A percentile compares a stretch with the other conserved stretches of the same genome.
Evolutionary conservation across 352 stramenopile species (phyloP).

Genomic region (Blastocystis sp.): DNA sequence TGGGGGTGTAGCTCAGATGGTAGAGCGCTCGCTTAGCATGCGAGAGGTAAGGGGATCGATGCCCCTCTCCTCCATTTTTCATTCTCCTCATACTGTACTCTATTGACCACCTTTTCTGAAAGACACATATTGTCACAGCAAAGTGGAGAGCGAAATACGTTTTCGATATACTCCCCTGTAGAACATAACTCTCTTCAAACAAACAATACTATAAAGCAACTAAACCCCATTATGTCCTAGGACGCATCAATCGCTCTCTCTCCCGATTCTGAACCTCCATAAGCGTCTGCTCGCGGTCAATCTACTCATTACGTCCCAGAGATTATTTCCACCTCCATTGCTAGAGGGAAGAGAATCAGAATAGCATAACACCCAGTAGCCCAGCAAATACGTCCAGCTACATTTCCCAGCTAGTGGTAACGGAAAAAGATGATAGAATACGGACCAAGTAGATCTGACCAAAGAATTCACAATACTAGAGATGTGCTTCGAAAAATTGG

Average conservation of each 20-base stretch:
- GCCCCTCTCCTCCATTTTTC: conserved; percentile 55
- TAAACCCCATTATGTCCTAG: neutral
- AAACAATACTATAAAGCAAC: neutral
- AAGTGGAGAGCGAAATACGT: neutral
- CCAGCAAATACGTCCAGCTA: conserved; percentile 4
- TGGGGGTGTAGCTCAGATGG: conserved; percentile 62
- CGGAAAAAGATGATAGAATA: neutral
- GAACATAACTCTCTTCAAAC: neutral
- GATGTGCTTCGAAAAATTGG: conserved; percentile 22
- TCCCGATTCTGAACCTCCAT: conserved; percentile 59
- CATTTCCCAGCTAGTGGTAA: neutral
- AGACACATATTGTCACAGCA: neutral
- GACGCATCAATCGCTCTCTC: conserved; percentile 29
- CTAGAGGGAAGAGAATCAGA: conserved; percentile 34
- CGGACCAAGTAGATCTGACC: conserved; percentile 12
- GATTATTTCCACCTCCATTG: neutral
- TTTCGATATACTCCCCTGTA: neutral
- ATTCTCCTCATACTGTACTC: neutral
- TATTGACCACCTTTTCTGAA: neutral
- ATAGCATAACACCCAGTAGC: conserved; percentile 28
- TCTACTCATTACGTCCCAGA: neutral
- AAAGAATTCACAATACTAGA: neutral
- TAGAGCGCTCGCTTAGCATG: conserved; percentile 63
- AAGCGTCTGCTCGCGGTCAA: conserved; percentile 49
- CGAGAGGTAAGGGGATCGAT: conserved; percentile 63